Evolutionary conservation across 108 stramenopile species (phyloP).

Genomic region (Discostella stelligeroides): DNA sequence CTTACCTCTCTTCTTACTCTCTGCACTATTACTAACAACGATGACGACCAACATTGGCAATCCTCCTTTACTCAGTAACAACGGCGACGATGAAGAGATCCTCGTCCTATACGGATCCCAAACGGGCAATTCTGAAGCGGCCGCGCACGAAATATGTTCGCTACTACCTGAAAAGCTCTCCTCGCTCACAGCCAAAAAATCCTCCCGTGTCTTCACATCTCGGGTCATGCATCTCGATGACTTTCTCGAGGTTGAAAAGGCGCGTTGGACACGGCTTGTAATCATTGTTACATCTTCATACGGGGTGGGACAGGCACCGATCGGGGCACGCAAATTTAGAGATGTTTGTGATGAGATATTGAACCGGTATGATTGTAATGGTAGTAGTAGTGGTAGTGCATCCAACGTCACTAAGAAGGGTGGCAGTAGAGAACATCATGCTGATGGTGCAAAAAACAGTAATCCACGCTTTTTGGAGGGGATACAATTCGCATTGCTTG

Average conservation of each 20-base stretch:
- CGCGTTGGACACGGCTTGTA: slow-evolving; percentile 64
- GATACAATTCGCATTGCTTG: slow-evolving; percentile 27
- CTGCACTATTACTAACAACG: too few relatives aligned
- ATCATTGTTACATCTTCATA: slow-evolving; percentile 77
- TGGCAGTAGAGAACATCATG: too few relatives aligned
- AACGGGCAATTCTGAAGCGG: slow-evolving; percentile 85
- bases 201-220: slow-evolving; percentile 42
- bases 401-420: too few relatives aligned
- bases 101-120: slow-evolving; percentile 83
- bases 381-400: slow-evolving; percentile 9
- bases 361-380: slow-evolving; percentile 12
- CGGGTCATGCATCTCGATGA: slow-evolving; percentile 77
- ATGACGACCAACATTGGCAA: too few relatives aligned
- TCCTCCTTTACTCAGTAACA: too few relatives aligned
- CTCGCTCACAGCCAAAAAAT: too few relatives aligned
- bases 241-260: slow-evolving; percentile 72
- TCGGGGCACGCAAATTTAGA: slow-evolving; percentile 77
- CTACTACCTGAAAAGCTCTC: slow-evolving; percentile 38
- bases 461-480: too few relatives aligned
- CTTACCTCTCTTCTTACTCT: too few relatives aligned
- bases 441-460: too few relatives aligned
- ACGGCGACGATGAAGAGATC: too few relatives aligned
- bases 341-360: slow-evolving; percentile 67
- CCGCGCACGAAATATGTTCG: slow-evolving; percentile 62
- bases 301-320: slow-evolving; percentile 83